Conservation (phyloP, 768 basidiomycete species). For the Boletus subcaerulescens region DNA sequence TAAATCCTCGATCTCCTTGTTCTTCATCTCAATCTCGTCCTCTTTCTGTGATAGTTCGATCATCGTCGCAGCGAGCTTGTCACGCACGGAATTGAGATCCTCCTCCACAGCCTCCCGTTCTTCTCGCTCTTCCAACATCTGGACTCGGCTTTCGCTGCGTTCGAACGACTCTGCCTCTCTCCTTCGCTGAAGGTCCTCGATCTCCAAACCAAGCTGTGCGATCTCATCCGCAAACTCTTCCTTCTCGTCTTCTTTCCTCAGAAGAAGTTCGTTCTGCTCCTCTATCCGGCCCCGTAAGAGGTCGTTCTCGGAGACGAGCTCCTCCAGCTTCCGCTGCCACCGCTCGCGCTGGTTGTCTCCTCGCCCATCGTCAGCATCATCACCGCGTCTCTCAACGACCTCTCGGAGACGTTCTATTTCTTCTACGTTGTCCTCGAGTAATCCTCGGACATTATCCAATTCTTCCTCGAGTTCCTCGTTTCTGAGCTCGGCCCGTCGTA, state of each 20-base stretch:
- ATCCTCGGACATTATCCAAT: slow-evolving; percentile 62
- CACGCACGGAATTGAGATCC: slow-evolving; percentile 66
- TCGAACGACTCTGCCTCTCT: slow-evolving; percentile 63
- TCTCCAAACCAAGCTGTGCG: slow-evolving; percentile 57
- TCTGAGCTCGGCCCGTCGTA: slow-evolving; percentile 56
- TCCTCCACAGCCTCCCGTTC: slow-evolving; percentile 79
- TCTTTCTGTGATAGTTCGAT: slow-evolving; percentile 86
- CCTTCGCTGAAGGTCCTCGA: slow-evolving; percentile 64
- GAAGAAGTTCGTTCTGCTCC: slow-evolving; percentile 54
- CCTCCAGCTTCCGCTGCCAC: slow-evolving; percentile 49
- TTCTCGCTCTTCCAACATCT: slow-evolving; percentile 67
- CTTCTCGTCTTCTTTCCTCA: slow-evolving; percentile 64
- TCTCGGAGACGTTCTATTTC: slow-evolving; percentile 75
- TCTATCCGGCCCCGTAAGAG: slow-evolving; percentile 57
- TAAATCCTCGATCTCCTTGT: slow-evolving; percentile 74
- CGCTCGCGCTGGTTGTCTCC: slow-evolving; percentile 42
- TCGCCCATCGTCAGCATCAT: slow-evolving; percentile 39
- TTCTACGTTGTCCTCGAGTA: slow-evolving; percentile 80
- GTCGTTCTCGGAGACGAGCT: slow-evolving; percentile 61
- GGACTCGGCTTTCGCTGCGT: slow-evolving; percentile 69
- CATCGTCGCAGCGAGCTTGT: slow-evolving; percentile 74
- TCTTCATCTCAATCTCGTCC: slow-evolving; percentile 80
- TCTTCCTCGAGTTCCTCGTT: slow-evolving; percentile 73
- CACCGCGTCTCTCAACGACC: slow-evolving; percentile 56
- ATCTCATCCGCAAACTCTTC: slow-evolving; percentile 67